Conservation (phyloP, 371 early-diverging fungal species). For the Apophysomyces variabilis region DNA sequence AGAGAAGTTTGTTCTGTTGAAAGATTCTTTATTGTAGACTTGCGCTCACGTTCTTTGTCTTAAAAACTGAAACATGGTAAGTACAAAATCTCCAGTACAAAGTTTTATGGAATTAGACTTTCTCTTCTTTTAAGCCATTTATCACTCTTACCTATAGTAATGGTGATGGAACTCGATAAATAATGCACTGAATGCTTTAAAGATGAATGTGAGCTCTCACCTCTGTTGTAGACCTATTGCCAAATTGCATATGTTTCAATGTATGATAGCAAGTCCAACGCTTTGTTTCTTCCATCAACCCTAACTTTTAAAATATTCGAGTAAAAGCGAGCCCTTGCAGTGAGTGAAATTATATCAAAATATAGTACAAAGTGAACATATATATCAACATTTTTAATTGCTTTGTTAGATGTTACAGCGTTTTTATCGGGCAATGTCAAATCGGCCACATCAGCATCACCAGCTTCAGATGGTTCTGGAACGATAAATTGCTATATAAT, state of each 20-base stretch:
- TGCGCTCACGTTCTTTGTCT: not conserved
- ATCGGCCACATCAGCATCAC: no score
- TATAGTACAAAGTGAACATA: no score
- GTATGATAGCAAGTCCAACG: not conserved
- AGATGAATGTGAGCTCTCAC: not conserved
- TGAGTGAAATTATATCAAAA: no score
- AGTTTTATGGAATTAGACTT: not conserved
- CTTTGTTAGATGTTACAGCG: not conserved
- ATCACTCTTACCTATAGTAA: not conserved
- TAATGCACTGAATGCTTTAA: not conserved
- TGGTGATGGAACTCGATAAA: not conserved
- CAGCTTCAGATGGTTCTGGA: no score
- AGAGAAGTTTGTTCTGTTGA: not conserved
- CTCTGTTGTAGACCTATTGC: not conserved
- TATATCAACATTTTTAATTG: not conserved
- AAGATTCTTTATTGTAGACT: not conserved
- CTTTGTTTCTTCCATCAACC: not conserved
- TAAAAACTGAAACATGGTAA: not conserved
- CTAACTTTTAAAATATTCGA: not conserved
- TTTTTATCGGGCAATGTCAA: no score
- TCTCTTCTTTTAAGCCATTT: not conserved
- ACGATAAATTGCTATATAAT: no score
- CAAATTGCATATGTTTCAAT: not conserved
- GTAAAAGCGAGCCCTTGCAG: no score
- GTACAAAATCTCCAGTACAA: not conserved